Evolutionary conservation across 176 grass and related monocot genomes (phyloP).

Genomic region (Tuctoria greenei): DNA sequence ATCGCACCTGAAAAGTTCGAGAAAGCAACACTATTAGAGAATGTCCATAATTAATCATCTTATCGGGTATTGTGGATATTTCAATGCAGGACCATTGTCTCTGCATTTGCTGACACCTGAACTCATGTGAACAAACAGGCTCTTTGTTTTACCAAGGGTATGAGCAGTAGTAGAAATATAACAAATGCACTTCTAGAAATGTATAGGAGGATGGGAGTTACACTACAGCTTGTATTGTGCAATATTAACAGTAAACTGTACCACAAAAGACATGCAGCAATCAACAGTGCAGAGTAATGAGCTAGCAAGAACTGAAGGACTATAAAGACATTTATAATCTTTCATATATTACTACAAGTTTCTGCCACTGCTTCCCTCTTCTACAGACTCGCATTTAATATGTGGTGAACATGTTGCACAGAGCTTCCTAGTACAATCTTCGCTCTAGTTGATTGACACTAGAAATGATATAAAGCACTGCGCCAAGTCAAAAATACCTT

Average conservation of each 20-base stretch:
- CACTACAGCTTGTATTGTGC: background rate
- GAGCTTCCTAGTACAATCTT: background rate
- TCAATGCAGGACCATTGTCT: background rate
- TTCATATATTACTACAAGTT: slow-evolving; percentile 1
- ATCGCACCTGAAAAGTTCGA: slow-evolving; percentile 69
- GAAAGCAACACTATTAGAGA: background rate
- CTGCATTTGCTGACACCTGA: slow-evolving; percentile 3
- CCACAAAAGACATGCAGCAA: background rate
- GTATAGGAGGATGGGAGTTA: background rate
- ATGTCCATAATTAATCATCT: background rate
- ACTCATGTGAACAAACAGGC: background rate
- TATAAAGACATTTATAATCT: background rate
- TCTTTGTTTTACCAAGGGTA: background rate
- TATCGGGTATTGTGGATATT: slow-evolving; percentile 8
- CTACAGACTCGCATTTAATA: background rate
- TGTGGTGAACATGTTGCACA: background rate
- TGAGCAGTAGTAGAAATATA: slow-evolving; percentile 8
- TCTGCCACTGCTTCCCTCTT: background rate
- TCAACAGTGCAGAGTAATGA: slow-evolving; percentile 1
- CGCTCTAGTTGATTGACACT: slow-evolving; percentile 5
- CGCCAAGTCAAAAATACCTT: background rate
- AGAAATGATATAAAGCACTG: background rate
- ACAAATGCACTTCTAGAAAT: background rate
- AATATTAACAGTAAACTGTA: background rate
- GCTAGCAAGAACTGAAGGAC: slow-evolving; percentile 18